Evolutionary conservation across 805 yeast species (phyloP).

Genomic region (Candida maesae): DNA sequence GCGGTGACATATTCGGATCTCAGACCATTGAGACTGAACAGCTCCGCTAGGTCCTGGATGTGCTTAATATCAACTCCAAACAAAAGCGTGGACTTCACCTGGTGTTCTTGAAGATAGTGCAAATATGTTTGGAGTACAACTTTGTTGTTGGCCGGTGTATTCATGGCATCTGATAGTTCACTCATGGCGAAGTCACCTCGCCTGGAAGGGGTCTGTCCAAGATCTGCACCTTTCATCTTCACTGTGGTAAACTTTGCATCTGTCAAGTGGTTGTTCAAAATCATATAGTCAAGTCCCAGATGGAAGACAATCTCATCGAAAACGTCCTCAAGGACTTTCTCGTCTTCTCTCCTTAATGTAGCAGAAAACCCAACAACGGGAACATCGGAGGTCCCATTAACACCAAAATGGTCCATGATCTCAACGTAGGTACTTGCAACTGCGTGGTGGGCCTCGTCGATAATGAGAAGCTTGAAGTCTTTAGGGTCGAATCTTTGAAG

Average conservation of each 20-base stretch:
- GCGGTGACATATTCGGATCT: slow-evolving; percentile 73
- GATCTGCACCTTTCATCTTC: slow-evolving; percentile 39
- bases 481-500: slow-evolving; percentile 50
- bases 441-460: slow-evolving; percentile 94
- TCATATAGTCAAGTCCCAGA: slow-evolving; percentile 60
- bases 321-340: slow-evolving; percentile 48
- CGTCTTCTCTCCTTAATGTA: slow-evolving; percentile 77
- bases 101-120: slow-evolving; percentile 35
- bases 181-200: slow-evolving; percentile 52
- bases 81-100: slow-evolving; percentile 60
- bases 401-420: slow-evolving; percentile 52
- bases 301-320: slow-evolving; percentile 77
- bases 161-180: slow-evolving; percentile 51
- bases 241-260: slow-evolving; percentile 66
- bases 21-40: slow-evolving; percentile 57
- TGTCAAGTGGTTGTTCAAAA: slow-evolving; percentile 62
- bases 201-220: slow-evolving; percentile 28
- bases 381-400: slow-evolving; percentile 35
- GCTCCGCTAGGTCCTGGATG: slow-evolving; percentile 47
- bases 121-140: slow-evolving; percentile 52
- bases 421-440: slow-evolving; percentile 64
- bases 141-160: slow-evolving; percentile 49
- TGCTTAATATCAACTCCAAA: slow-evolving; percentile 78
- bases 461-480: slow-evolving; percentile 66
- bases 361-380: slow-evolving; percentile 85